Evolutionary conservation across 1,284 basidiomycete genomes (phyloP).

Genomic region (Coniferiporia weirii): DNA sequence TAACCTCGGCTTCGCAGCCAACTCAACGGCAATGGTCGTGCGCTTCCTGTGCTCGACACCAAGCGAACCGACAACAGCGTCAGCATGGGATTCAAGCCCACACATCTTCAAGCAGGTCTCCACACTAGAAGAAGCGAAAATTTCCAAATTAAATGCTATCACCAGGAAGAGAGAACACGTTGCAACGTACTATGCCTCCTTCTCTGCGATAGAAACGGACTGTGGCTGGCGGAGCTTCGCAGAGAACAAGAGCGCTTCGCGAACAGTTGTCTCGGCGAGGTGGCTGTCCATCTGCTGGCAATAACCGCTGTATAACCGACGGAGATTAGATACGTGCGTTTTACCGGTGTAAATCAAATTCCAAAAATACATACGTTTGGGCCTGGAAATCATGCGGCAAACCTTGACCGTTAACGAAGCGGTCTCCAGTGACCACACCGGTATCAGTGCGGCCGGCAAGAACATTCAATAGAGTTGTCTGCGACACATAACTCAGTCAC

Average conservation of each 20-base stretch:
- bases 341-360: not conserved
- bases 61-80: constrained; percentile 74
- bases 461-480: constrained; percentile 82
- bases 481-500: constrained; percentile 25
- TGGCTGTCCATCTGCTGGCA: constrained; percentile 82
- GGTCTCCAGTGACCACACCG: constrained; percentile 77
- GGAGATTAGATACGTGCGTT: not conserved
- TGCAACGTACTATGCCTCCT: constrained; percentile 60
- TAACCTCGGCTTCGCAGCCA: constrained; percentile 73
- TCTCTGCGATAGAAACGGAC: constrained; percentile 62
- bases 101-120: constrained; percentile 78
- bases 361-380: constrained; percentile 42
- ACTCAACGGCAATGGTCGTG: constrained; percentile 78
- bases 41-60: constrained; percentile 77
- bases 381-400: constrained; percentile 73
- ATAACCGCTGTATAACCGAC: constrained; percentile 47
- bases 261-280: constrained; percentile 67
- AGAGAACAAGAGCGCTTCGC: constrained; percentile 81
- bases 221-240: constrained; percentile 77
- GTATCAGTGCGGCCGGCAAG: constrained; percentile 75
- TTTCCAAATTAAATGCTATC: not conserved
- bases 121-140: constrained; percentile 38
- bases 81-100: constrained; percentile 64
- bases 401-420: constrained; percentile 71
- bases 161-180: not conserved